Evolutionary conservation across 495 filamentous ascomycete species (phyloP).

Genomic region (Penicillium coffeae): DNA sequence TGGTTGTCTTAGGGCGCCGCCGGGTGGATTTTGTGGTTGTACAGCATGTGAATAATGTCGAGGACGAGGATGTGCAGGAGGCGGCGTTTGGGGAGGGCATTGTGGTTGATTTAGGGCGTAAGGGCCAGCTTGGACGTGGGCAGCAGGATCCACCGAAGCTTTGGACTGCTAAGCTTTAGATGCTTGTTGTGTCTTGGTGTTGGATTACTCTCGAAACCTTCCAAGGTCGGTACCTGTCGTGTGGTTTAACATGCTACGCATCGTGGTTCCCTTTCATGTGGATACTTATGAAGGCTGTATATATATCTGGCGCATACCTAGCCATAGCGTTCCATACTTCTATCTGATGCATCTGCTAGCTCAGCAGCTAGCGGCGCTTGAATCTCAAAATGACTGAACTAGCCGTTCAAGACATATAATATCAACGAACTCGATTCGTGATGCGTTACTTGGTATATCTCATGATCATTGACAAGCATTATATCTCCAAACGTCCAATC

Average conservation of each 20-base stretch:
- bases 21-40: conserved; percentile 81
- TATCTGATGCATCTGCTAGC: too few species aligned
- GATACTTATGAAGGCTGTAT: neutral
- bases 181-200: too few species aligned
- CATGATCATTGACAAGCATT: neutral
- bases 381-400: too few species aligned
- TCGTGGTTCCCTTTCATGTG: neutral
- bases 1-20: conserved; percentile 74
- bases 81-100: conserved; percentile 50
- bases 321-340: neutral
- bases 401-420: too few species aligned
- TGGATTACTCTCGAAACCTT: too few species aligned
- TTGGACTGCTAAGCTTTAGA: conserved; percentile 24
- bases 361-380: too few species aligned
- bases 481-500: neutral
- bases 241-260: too few species aligned
- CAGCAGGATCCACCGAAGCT: conserved; percentile 32
- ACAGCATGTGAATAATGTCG: conserved; percentile 83
- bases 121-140: conserved; percentile 22
- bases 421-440: conserved; percentile 4
- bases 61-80: conserved; percentile 87
- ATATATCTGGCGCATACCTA: neutral
- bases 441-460: neutral
- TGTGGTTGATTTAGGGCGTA: conserved; percentile 29
- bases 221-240: neutral